phyloP scores from a whole-genome alignment of 2,329 filamentous ascomycete genomes.

The Stachybotrys elegans region DNA sequence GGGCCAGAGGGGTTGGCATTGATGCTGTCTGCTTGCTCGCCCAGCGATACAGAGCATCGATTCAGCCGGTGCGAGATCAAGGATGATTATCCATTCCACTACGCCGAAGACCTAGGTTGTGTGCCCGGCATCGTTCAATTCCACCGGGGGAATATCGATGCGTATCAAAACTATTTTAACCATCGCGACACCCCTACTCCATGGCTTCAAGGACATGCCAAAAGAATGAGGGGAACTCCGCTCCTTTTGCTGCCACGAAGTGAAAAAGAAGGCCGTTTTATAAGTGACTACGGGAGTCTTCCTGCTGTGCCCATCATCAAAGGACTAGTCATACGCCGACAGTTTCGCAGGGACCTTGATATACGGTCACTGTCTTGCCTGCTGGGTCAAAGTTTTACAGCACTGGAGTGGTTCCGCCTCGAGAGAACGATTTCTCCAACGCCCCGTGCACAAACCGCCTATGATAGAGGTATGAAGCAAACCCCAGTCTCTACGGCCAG shows the following conservation, averaged over 20 bases:
- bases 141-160: conserved; percentile 3
- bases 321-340: conserved; percentile 11
- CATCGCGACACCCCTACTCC: conserved; percentile 1
- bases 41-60: conserved; percentile 11
- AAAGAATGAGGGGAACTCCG: conserved; percentile 10
- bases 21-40: conserved; percentile 11
- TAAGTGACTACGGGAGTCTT: conserved; percentile 6
- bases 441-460: conserved; percentile 5
- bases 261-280: conserved; percentile 5
- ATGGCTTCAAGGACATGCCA: conserved; percentile 4
- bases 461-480: conserved; percentile 10
- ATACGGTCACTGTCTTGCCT: conserved; percentile 8
- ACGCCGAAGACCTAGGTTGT: conserved; percentile 9
- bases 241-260: conserved; percentile 7
- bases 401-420: conserved; percentile 11
- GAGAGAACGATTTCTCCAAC: conserved; percentile 9
- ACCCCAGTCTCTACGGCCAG: conserved; percentile 4
- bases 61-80: conserved; percentile 7
- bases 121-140: conserved; percentile 7
- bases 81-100: conserved; percentile 10
- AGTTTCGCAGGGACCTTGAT: conserved; percentile 10
- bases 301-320: conserved; percentile 11
- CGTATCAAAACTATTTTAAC: neutral
- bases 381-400: conserved; percentile 9
- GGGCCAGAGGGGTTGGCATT: conserved; percentile 9